phyloP scores from a whole-genome alignment of 495 filamentous ascomycete genomes.

The Xylona heveae region DNA sequence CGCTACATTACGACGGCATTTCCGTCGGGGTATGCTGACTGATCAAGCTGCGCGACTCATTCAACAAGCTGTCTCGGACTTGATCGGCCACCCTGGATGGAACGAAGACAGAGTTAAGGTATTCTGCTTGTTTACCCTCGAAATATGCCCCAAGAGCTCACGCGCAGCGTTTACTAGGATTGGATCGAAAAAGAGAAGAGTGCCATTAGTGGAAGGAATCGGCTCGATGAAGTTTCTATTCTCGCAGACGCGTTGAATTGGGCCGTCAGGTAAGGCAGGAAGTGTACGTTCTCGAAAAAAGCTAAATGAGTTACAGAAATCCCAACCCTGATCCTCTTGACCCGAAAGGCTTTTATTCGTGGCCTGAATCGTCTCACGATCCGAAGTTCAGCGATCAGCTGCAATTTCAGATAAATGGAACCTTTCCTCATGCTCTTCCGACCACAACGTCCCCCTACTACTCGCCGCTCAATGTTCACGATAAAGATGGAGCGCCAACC shows the following conservation, averaged over 20 bases:
- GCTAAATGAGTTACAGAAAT: no score
- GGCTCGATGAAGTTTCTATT: conserved; percentile 2
- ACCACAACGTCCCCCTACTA: no score
- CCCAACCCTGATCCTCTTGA: no score
- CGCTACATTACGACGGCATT: neutral
- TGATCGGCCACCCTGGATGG: neutral
- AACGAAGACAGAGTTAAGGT: conserved; percentile 2
- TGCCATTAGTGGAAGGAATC: neutral
- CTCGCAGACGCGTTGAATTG: conserved; percentile 3
- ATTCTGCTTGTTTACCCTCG: neutral
- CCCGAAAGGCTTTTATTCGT: no score
- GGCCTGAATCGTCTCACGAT: no score
- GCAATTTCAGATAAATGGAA: no score
- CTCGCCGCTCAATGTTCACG: no score
- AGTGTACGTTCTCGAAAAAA: no score
- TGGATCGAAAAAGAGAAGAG: conserved; percentile 2
- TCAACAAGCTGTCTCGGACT: conserved; percentile 1
- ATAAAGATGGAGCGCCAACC: no score
- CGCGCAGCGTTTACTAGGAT: neutral
- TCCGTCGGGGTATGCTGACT: conserved; percentile 1
- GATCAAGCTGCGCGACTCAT: conserved; percentile 1
- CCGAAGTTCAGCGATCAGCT: no score
- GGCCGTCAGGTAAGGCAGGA: conserved; percentile 3
- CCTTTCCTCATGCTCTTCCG: no score
- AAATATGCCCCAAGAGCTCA: neutral